Conservation (phyloP, 75 land plant species). For the Picea glauca region DNA sequence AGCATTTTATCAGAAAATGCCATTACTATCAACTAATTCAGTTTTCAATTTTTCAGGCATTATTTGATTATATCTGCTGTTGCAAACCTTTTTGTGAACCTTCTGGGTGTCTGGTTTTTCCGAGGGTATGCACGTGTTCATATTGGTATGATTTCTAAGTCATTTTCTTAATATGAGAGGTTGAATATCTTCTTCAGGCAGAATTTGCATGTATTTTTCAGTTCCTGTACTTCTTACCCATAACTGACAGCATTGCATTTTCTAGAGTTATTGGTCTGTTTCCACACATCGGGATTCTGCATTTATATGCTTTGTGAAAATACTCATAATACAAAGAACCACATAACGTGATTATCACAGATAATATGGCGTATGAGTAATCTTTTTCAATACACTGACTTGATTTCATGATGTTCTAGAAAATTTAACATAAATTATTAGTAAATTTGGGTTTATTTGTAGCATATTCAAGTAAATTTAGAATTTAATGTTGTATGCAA, state of each 20-base stretch:
- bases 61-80: constrained; percentile 94
- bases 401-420: not conserved
- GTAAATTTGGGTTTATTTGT: not conserved
- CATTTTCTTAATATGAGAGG: not conserved
- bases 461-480: too few species aligned
- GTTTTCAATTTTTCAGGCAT: constrained; percentile 52
- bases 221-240: not conserved
- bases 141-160: constrained; percentile 46
- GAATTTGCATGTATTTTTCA: not conserved
- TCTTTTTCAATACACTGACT: not conserved
- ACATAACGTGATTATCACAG: not conserved
- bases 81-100: constrained; percentile 84
- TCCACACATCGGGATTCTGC: not conserved
- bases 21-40: not conserved
- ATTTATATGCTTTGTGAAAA: not conserved
- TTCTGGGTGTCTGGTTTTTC: constrained; percentile 97
- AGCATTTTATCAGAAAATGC: not conserved
- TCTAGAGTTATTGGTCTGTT: not conserved
- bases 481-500: too few species aligned
- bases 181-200: not conserved
- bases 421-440: not conserved
- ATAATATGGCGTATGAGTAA: not conserved
- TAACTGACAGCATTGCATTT: constrained; percentile 1
- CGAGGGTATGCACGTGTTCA: constrained; percentile 84
- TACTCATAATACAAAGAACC: not conserved